Evolutionary conservation across 805 yeast genomes (phyloP).

Genomic region (Priceomyces haplophilus): DNA sequence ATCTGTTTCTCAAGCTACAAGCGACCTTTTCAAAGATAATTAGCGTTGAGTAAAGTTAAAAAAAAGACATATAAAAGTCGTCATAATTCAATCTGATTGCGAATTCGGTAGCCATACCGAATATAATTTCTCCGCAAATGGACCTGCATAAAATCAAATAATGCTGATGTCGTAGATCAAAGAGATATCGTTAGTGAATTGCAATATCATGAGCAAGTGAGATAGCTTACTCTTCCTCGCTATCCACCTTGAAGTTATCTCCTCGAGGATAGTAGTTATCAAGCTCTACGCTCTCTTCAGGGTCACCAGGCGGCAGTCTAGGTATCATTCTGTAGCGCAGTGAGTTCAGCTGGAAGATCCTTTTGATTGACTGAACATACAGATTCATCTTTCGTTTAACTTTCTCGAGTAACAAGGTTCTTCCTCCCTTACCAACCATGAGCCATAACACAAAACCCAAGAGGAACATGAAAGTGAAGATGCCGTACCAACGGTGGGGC

Average conservation of each 20-base stretch:
- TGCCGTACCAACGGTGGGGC: slow-evolving; percentile 43
- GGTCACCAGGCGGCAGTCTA: slow-evolving; percentile 2
- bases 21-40: too few species aligned
- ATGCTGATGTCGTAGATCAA: too few species aligned
- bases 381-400: slow-evolving; percentile 6
- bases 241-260: slow-evolving; percentile 16
- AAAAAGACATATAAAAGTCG: too few species aligned
- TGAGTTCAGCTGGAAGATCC: neutral
- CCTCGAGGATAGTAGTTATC: slow-evolving; percentile 3
- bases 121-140: too few species aligned
- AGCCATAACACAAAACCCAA: slow-evolving; percentile 26
- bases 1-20: too few species aligned
- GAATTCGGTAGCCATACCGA: too few species aligned
- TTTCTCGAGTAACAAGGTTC: slow-evolving; percentile 12
- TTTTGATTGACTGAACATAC: neutral
- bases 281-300: slow-evolving; percentile 7
- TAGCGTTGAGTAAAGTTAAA: too few species aligned
- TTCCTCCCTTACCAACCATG: slow-evolving; percentile 30
- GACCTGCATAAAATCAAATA: too few species aligned
- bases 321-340: neutral
- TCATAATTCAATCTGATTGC: too few species aligned
- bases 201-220: too few species aligned
- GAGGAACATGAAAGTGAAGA: slow-evolving; percentile 26
- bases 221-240: slow-evolving; percentile 9
- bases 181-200: too few species aligned